Evolutionary conservation across 2,329 filamentous ascomycete genomes (phyloP), one percentile per base, ranked within the genome.

Genomic region (Alternaria tenuissima): DNA sequence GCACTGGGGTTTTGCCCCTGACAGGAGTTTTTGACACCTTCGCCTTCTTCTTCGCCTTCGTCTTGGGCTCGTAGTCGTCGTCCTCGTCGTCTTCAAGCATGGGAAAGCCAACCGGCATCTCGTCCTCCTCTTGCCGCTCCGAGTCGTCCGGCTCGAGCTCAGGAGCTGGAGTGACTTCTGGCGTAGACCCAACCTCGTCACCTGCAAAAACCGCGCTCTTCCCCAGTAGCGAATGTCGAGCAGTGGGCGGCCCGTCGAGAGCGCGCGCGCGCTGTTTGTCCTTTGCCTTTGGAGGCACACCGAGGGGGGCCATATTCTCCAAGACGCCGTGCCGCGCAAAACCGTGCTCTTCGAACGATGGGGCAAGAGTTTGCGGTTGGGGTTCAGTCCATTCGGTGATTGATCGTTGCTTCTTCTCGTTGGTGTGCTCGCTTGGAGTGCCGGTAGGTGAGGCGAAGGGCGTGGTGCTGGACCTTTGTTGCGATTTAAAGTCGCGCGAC

Each of bases 291-390:
- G 93, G 93, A 68, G 89, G 83, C 55, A 88, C 85, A 41, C 93
- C 93, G 57, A 97, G 81, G 26, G 93, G 89, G 54, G 89, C 89
- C 93, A 96, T 96, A 71, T 89, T 89, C 78, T 92, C 89, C 59
- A 96, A 83, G 18, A 96, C 91, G 65, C 91, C 91, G 76, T 88
- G 87, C 49, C 90, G 85, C 71, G 90, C 83, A 68, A 95, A 85
- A 44, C 91, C 91, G 75, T 86, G 83, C 68, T 96, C 92, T 81
- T 92, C 88, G 75, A 90, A 96, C 75, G 91, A 94, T 11, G 93
- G 84, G 47, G 81, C 81, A 47, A 84, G 82, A 48, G 78, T 74
- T 59, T 84, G 82, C 47, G 86, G 71, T 38, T 83, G 77, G 49
- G 88, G 88, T 77, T 90, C 88, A 41, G 82, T 77, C 87, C 86